Base-by-base conservation (phyloP, 352 stramenopile species). In the Hyaloperonospora brassicae region DNA sequence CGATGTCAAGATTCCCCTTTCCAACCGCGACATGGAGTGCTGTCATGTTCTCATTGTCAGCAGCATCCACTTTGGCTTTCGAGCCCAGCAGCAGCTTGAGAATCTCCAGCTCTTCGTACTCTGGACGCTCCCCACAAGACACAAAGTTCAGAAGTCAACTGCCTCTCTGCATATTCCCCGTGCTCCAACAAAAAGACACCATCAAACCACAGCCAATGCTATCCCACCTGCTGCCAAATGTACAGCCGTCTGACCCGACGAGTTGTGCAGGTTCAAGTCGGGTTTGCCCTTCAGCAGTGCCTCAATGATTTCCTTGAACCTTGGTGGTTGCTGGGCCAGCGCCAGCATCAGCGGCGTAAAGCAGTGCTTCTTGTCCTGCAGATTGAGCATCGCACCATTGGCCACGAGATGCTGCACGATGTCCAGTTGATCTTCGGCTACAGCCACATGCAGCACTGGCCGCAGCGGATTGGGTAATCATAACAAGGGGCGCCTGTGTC, bases 321-420 rank as follows among this genome's bases (percentile, higher is more conserved):
- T 68, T 17, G 70, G 70, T 12, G 80, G 80, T 36, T 85, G 80
- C 36, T 88, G 80, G 23, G 80, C 80, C 39, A 90, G 54, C 24
- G 72, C 75, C 30, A 90, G 67, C 80, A 90, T 90, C 25, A 87
- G 50, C 25, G 80, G 75, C 46, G 80, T 90, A 61, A 88, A 88
- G 36, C 66, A 70, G 48, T 70, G 80, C 62, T 88, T 88, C 66
- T 86, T 90, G 25, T 87, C 73, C 60, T 88, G 76, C 43, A 79
- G 57, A 27, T 90, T 84, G 12, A 90, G 68, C 52, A 70, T 66
- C n/a, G 69, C 76, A 12, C 80, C 77, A 68, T 86, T 76, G 50
- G 67, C 64, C 24, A 88, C 76, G 17, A 90, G 62, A 52, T 86
- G 69, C 62, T 83, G 66, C 30, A 88, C 80, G 54, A 90, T 70